Conservation (phyloP, 2,329 filamentous ascomycete genomes). For the Ophiognomonia clavigignenti-juglandacearum region DNA sequence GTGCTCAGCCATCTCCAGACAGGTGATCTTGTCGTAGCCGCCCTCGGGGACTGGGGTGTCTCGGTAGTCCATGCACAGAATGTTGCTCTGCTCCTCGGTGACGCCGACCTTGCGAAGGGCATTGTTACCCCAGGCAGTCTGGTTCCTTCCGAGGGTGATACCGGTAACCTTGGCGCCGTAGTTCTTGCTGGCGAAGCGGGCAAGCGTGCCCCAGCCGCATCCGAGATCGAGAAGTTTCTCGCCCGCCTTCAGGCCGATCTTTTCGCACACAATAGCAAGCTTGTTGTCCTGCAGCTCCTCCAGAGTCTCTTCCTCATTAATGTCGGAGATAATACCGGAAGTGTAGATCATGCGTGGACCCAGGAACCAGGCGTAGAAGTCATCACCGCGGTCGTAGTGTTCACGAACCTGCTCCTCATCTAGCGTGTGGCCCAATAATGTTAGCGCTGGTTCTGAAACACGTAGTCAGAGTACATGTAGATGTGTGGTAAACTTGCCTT, state of each 20-base stretch:
- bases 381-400: slow-evolving; percentile 96
- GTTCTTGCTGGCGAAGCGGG: slow-evolving; percentile 87
- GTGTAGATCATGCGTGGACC: slow-evolving; percentile 99
- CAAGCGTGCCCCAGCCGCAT: slow-evolving; percentile 95
- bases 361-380: slow-evolving; percentile 98
- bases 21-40: slow-evolving; percentile 91
- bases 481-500: slow-evolving; percentile 59
- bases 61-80: slow-evolving; percentile 96
- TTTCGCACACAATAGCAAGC: slow-evolving; percentile 89
- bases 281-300: slow-evolving; percentile 99
- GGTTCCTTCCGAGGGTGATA: slow-evolving; percentile 91
- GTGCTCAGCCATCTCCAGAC: slow-evolving; percentile 98
- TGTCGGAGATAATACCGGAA: slow-evolving; percentile 86
- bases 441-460: neutral
- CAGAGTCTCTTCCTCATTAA: slow-evolving; percentile 80
- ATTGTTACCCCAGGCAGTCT: slow-evolving; percentile 94
- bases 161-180: slow-evolving; percentile 80
- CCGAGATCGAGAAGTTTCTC: slow-evolving; percentile 90
- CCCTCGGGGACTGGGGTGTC: slow-evolving; percentile 78
- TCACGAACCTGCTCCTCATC: slow-evolving; percentile 97
- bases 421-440: slow-evolving; percentile 30
- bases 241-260: slow-evolving; percentile 77
- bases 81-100: slow-evolving; percentile 80
- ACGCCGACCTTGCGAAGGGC: slow-evolving; percentile 79
- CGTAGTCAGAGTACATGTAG: neutral